A percentile compares a stretch with the other conserved stretches of the same genome.
Evolutionary conservation across 2,329 filamentous ascomycete species (phyloP).

Genomic region (Venturia carpophila): DNA sequence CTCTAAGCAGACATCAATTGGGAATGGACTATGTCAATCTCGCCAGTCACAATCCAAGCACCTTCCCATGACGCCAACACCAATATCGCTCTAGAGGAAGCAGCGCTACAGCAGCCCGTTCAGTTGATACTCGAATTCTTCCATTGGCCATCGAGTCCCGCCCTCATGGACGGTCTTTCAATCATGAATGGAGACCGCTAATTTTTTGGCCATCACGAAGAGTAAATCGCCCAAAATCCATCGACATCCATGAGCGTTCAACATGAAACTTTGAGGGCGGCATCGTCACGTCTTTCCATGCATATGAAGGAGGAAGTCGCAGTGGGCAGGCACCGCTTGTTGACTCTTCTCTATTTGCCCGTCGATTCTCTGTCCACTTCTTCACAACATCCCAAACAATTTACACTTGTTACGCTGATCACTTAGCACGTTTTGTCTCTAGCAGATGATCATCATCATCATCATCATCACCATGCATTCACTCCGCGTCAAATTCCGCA

Average conservation of each 20-base stretch:
- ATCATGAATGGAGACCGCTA: no score
- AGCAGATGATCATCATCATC: not conserved
- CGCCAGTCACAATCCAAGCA: not conserved
- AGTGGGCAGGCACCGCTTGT: not conserved
- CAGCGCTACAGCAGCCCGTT: no score
- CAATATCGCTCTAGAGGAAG: not conserved
- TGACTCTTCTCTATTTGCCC: not conserved
- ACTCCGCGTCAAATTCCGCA: not conserved
- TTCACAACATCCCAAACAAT: not conserved
- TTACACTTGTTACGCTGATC: not conserved
- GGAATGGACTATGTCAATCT: not conserved
- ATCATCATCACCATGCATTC: not conserved
- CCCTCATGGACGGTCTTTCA: no score
- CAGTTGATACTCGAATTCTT: no score
- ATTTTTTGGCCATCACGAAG: no score
- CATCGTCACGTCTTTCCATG: not conserved
- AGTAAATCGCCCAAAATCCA: no score
- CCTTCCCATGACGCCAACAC: not conserved
- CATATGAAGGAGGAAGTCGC: not conserved
- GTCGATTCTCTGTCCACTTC: not conserved
- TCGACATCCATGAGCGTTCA: not conserved
- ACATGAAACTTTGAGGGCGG: not conserved
- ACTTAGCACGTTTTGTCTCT: slow-evolving; percentile 5
- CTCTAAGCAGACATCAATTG: no score
- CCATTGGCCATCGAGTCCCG: no score